Conservation (phyloP, 2,329 filamentous ascomycete species). For the Beauveria pseudobassiana region DNA sequence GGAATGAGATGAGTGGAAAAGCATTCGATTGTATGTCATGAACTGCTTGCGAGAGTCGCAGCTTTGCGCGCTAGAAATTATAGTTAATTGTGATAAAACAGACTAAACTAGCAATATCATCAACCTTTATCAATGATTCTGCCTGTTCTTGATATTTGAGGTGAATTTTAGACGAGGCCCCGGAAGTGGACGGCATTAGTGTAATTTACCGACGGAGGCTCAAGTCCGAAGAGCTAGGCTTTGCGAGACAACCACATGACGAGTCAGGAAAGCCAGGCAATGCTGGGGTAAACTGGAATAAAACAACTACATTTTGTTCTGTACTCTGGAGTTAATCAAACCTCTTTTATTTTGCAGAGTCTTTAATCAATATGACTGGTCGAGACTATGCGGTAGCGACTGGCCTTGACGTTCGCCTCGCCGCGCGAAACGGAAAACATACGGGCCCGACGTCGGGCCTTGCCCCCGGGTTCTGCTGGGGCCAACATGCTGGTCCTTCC, state of each 20-base stretch:
- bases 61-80: neutral
- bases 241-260: neutral
- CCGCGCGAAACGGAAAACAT: constrained; percentile 32
- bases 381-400: constrained; percentile 14
- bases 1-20: neutral
- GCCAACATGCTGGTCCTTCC: constrained; percentile 57
- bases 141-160: neutral
- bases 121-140: neutral
- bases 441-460: constrained; percentile 44
- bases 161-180: neutral
- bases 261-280: neutral
- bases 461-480: constrained; percentile 46
- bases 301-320: neutral
- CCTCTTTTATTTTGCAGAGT: neutral
- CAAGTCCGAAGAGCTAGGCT: neutral
- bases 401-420: constrained; percentile 34
- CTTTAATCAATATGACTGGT: neutral
- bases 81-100: neutral
- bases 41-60: neutral
- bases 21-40: neutral
- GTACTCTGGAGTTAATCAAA: neutral
- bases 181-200: neutral
- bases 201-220: neutral
- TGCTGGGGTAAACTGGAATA: neutral
- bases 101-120: constrained; percentile 1